phyloP scores from a whole-genome alignment of 2,329 filamentous ascomycete species.

The Aspergillus hortae region DNA sequence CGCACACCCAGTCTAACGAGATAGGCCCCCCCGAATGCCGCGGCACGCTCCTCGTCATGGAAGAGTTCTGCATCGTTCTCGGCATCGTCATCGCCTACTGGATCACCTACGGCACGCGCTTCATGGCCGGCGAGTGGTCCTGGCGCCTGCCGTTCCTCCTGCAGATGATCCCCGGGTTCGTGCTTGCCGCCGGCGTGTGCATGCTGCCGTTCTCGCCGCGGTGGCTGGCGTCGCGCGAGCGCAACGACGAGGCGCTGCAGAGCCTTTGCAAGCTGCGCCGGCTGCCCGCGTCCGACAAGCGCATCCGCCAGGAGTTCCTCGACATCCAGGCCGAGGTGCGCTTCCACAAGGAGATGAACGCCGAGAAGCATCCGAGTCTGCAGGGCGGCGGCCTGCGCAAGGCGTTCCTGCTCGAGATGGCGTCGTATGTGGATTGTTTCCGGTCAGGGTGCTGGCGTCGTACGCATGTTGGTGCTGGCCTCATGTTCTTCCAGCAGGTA shows the following conservation, averaged over 20 bases:
- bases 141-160: conserved; percentile 49
- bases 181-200: conserved; percentile 35
- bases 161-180: conserved; percentile 42
- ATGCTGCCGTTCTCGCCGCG: conserved; percentile 55
- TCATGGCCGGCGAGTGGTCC: conserved; percentile 44
- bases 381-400: conserved; percentile 31
- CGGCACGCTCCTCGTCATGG: conserved; percentile 43
- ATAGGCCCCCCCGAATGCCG: conserved; percentile 45
- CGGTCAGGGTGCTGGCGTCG: conserved; percentile 48
- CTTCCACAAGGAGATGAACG: conserved; percentile 48
- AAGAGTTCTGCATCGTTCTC: conserved; percentile 41
- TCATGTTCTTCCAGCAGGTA: conserved; percentile 58
- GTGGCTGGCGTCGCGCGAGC: conserved; percentile 49
- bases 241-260: conserved; percentile 48
- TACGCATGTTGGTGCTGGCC: conserved; percentile 49
- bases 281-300: conserved; percentile 46
- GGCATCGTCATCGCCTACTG: conserved; percentile 43
- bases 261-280: conserved; percentile 49
- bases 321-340: conserved; percentile 53
- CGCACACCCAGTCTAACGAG: not conserved
- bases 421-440: conserved; percentile 51
- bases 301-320: conserved; percentile 50
- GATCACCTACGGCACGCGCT: conserved; percentile 43
- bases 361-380: conserved; percentile 37
- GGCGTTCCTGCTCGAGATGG: conserved; percentile 47